These are phyloP conservation scores for Chiua virens DNA, from an alignment of 768 basidiomycete genomes.

Conservation along the genomic window DNA sequence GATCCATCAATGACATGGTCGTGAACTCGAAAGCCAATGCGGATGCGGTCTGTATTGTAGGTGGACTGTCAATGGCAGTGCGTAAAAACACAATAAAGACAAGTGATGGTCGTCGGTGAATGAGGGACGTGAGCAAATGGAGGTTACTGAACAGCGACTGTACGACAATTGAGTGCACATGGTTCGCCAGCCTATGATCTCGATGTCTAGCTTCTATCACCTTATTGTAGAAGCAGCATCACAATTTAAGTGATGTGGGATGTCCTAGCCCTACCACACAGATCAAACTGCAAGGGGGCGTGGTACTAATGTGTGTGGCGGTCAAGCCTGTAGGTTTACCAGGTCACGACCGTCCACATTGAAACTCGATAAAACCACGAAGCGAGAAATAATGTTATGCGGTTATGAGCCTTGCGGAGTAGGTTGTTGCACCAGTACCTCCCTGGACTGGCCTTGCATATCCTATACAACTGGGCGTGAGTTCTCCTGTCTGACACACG, in stretches of 20 bases:
- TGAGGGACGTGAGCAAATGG: slow-evolving; percentile 12
- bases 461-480: slow-evolving; percentile 43
- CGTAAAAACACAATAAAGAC: slow-evolving; percentile 22
- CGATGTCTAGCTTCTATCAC: slow-evolving; percentile 12
- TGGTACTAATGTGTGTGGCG: slow-evolving; percentile 3
- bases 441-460: slow-evolving; percentile 60
- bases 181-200: slow-evolving; percentile 11
- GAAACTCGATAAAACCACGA: slow-evolving; percentile 3
- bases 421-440: slow-evolving; percentile 66
- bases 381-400: neutral
- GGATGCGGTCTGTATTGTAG: slow-evolving; percentile 14
- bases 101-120: slow-evolving; percentile 23
- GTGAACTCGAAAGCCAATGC: slow-evolving; percentile 22
- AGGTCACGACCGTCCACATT: slow-evolving; percentile 5
- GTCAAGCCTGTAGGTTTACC: slow-evolving; percentile 7
- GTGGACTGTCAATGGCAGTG: slow-evolving; percentile 13
- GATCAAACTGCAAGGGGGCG: slow-evolving; percentile 9
- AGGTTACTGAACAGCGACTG: slow-evolving; percentile 20
- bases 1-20: slow-evolving; percentile 20
- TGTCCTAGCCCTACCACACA: slow-evolving; percentile 6
- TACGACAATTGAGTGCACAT: slow-evolving; percentile 26
- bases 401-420: slow-evolving; percentile 66
- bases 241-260: slow-evolving; percentile 1
- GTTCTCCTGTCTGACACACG: neutral
- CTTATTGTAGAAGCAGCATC: slow-evolving; percentile 7